A percentile compares a stretch with the other conserved stretches of the same genome.
These are phyloP conservation scores for Zangia roseola DNA, from an alignment of 768 basidiomycete species.

Conservation along the genomic window DNA sequence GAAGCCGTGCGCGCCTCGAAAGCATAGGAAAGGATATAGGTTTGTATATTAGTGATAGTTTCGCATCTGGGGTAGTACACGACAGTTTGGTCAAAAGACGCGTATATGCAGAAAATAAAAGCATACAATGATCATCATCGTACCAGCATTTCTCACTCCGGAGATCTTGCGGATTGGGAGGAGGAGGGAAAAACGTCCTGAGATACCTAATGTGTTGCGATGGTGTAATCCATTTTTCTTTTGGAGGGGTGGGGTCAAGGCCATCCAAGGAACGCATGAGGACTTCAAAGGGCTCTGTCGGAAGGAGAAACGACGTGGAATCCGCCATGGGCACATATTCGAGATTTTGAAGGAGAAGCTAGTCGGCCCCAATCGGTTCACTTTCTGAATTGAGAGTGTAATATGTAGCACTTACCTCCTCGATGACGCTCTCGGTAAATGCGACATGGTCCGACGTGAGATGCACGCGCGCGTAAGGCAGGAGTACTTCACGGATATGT, in stretches of 20 bases:
- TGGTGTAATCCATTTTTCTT: constrained; percentile 42
- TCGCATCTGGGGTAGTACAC: constrained; percentile 22
- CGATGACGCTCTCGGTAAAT: constrained; percentile 50
- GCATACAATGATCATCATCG: constrained; percentile 37
- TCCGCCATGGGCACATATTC: constrained; percentile 47
- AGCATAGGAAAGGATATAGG: constrained; percentile 43
- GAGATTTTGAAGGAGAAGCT: constrained; percentile 44
- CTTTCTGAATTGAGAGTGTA: background rate
- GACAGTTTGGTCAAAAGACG: constrained; percentile 1
- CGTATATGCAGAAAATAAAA: constrained; percentile 23
- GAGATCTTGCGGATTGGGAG: constrained; percentile 20
- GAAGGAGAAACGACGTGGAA: constrained; percentile 48
- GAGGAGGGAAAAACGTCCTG: constrained; percentile 15
- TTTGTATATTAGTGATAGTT: constrained; percentile 26
- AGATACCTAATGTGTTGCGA: constrained; percentile 20
- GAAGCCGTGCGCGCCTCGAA: constrained; percentile 44
- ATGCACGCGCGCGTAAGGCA: constrained; percentile 52
- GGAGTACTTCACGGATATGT: constrained; percentile 55
- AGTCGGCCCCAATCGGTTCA: constrained; percentile 13
- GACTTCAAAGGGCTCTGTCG: constrained; percentile 53
- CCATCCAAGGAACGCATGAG: constrained; percentile 38
- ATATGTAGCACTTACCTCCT: constrained; percentile 39
- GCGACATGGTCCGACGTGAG: constrained; percentile 54
- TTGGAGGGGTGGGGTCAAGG: constrained; percentile 36
- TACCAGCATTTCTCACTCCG: constrained; percentile 40